A percentile compares a stretch with the other conserved stretches of the same genome.
phyloP scores from a whole-genome alignment of 2,329 filamentous ascomycete genomes.

The Fusarium verrucosum region DNA sequence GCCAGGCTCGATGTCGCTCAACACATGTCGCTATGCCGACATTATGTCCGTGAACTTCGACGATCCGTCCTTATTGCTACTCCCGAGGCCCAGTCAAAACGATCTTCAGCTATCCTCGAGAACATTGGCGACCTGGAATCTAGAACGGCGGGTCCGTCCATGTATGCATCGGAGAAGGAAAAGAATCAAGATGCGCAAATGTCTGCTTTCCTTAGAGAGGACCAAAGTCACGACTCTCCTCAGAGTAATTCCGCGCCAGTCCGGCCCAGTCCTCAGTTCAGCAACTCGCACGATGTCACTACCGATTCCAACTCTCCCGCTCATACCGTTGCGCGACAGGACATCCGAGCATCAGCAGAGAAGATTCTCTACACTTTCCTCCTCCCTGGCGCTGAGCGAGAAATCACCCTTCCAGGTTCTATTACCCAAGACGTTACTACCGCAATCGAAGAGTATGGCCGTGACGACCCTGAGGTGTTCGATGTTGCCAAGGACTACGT shows the following conservation, averaged over 20 bases:
- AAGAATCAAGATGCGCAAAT: constrained; percentile 87
- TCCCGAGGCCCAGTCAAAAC: constrained; percentile 89
- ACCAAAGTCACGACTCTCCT: constrained; percentile 65
- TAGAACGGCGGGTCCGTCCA: constrained; percentile 67
- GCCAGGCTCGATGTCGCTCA: constrained; percentile 97
- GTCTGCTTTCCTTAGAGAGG: constrained; percentile 85
- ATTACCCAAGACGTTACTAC: constrained; percentile 88
- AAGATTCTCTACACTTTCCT: constrained; percentile 99
- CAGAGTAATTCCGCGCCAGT: constrained; percentile 58
- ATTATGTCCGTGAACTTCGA: constrained; percentile 95
- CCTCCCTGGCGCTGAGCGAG: constrained; percentile 91
- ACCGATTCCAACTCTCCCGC: constrained; percentile 84
- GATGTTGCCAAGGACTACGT: constrained; percentile 98
- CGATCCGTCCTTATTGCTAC: constrained; percentile 93
- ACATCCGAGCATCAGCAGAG: constrained; percentile 92
- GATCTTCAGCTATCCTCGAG: constrained; percentile 83
- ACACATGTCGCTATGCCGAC: constrained; percentile 96
- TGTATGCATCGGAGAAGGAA: constrained; percentile 74
- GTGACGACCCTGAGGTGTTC: constrained; percentile 97
- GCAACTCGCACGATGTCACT: constrained; percentile 68
- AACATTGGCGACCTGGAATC: constrained; percentile 73
- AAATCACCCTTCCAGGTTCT: constrained; percentile 89
- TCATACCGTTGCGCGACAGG: constrained; percentile 85
- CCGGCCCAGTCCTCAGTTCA: constrained; percentile 65
- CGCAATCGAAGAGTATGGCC: constrained; percentile 87